Evolutionary conservation across 2,329 filamentous ascomycete species (phyloP).

Genomic region (Incumbomyces lentus): DNA sequence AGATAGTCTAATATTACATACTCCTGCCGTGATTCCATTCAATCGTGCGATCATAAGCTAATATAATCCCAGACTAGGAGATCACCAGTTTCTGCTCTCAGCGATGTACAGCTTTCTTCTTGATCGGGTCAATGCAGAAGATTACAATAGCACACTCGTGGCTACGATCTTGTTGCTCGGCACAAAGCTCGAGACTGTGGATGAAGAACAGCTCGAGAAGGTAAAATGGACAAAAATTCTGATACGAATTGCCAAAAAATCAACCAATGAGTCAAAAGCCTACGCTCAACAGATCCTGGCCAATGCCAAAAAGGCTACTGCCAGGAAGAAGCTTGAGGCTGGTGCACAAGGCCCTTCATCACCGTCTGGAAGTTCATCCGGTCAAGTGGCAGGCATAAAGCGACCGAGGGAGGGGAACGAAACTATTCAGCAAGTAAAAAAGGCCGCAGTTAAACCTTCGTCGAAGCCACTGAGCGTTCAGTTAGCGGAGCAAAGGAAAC

Average conservation of each 20-base stretch:
- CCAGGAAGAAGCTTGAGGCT: conserved; percentile 32
- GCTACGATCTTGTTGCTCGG: conserved; percentile 43
- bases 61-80: conserved; percentile 35
- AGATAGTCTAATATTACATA: conserved; percentile 5
- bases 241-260: conserved; percentile 47
- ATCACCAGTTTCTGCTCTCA: conserved; percentile 38
- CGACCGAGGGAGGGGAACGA: conserved; percentile 30
- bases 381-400: conserved; percentile 26
- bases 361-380: conserved; percentile 10
- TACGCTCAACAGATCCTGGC: conserved; percentile 46
- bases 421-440: conserved; percentile 27
- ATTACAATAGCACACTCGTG: conserved; percentile 36
- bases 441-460: conserved; percentile 28
- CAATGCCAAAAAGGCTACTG: conserved; percentile 34
- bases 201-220: conserved; percentile 47
- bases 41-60: conserved; percentile 17
- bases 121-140: conserved; percentile 38
- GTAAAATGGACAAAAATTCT: conserved; percentile 51
- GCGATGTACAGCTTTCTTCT: conserved; percentile 39
- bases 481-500: conserved; percentile 19
- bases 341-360: conserved; percentile 28
- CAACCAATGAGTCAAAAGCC: conserved; percentile 45
- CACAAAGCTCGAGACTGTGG: conserved; percentile 46
- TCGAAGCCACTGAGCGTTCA: conserved; percentile 22
- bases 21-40: conserved; percentile 3